Conservation (phyloP, 805 yeast genomes). For the Hanseniaspora clermontiae region DNA sequence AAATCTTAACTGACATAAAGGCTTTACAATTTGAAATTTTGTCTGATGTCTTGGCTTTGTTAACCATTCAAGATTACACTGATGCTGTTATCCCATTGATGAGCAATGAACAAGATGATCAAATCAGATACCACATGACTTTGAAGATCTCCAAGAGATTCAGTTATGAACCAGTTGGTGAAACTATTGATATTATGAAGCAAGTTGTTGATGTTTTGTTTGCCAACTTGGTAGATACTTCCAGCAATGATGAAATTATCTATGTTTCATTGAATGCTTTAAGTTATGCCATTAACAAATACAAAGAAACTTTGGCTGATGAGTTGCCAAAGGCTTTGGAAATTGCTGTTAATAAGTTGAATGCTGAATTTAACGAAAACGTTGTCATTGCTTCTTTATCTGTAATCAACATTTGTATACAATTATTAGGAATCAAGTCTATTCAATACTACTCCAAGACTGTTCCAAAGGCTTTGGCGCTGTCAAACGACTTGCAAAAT, state of each 20-base stretch:
- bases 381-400: slow-evolving; percentile 60
- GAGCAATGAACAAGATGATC: slow-evolving; percentile 24
- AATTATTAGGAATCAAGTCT: slow-evolving; percentile 69
- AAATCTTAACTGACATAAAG: slow-evolving; percentile 25
- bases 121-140: slow-evolving; percentile 50
- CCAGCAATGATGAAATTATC: slow-evolving; percentile 34
- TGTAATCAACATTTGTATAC: slow-evolving; percentile 56
- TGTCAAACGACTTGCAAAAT: slow-evolving; percentile 28
- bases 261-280: slow-evolving; percentile 62
- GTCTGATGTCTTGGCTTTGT: slow-evolving; percentile 48
- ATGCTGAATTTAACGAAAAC: slow-evolving; percentile 40
- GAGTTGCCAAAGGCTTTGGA: slow-evolving; percentile 39
- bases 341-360: slow-evolving; percentile 39
- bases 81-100: slow-evolving; percentile 41
- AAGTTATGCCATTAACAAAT: slow-evolving; percentile 49
- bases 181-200: slow-evolving; percentile 40
- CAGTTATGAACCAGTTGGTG: slow-evolving; percentile 44
- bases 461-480: slow-evolving; percentile 56
- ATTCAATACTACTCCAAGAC: slow-evolving; percentile 78
- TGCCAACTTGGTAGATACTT: slow-evolving; percentile 26
- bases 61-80: slow-evolving; percentile 67
- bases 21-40: slow-evolving; percentile 42
- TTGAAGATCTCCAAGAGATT: slow-evolving; percentile 54
- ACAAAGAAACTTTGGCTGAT: slow-evolving; percentile 40
- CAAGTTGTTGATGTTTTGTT: slow-evolving; percentile 40